Evolutionary conservation across 495 filamentous ascomycete species (phyloP).

Genomic region (Cudoniella acicularis): DNA sequence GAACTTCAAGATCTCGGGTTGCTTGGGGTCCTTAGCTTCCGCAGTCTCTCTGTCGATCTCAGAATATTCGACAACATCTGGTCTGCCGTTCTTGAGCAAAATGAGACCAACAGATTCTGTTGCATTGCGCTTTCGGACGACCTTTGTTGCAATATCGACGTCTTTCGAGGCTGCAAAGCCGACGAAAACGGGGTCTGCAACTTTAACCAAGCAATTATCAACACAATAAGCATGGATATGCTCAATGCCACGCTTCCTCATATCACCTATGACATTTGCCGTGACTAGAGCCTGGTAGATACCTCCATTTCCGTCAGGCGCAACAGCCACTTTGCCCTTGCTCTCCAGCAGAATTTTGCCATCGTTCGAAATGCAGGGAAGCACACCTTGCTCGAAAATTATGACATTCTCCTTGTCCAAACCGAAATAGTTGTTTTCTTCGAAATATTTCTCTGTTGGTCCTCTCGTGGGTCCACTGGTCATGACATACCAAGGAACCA

Average conservation of each 20-base stretch:
- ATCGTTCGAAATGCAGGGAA: conserved; percentile 96
- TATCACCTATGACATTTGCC: conserved; percentile 79
- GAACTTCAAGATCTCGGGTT: conserved; percentile 84
- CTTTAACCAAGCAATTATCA: conserved; percentile 98
- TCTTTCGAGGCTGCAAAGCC: conserved; percentile 85
- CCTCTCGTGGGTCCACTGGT: conserved; percentile 93
- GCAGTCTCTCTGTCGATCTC: conserved; percentile 88
- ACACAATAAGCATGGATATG: conserved; percentile 98
- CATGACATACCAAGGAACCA: conserved; percentile 99
- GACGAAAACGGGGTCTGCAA: conserved; percentile 93
- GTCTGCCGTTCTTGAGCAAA: conserved; percentile 89
- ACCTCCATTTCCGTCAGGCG: conserved; percentile 97
- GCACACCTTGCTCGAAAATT: conserved; percentile 95
- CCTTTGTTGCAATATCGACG: conserved; percentile 97
- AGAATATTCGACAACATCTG: conserved; percentile 98
- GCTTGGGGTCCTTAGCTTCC: conserved; percentile 82
- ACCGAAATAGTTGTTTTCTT: conserved; percentile 86
- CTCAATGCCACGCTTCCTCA: conserved; percentile 83
- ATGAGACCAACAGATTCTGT: conserved; percentile 97
- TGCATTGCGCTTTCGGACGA: conserved; percentile 95
- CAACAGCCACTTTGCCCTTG: conserved; percentile 91
- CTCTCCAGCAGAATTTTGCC: conserved; percentile 93
- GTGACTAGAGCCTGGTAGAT: conserved; percentile 90
- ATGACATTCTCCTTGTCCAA: conserved; percentile 78
- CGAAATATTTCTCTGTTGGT: conserved; percentile 90